Percentiles rank a stretch among this genome's conserved stretches.
Conservation (phyloP, 106 monocot genomes). For the Gastrodia elata region DNA sequence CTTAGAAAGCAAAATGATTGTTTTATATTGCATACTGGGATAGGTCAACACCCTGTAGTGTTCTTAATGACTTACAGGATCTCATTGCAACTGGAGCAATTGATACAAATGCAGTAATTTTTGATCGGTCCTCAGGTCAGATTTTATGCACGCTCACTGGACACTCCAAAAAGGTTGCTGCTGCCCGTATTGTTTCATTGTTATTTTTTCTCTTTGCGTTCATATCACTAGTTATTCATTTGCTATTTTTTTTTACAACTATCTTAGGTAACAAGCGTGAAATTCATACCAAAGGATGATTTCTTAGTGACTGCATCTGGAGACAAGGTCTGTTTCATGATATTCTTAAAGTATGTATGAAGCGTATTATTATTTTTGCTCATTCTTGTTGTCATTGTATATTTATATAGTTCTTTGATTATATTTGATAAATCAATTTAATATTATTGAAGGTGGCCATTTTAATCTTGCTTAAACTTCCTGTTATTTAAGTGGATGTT, state of each 20-base stretch:
- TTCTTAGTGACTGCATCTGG: constrained; percentile 79
- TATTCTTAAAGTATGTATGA: not conserved
- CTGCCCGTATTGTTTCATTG: constrained; percentile 12
- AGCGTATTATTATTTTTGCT: not conserved
- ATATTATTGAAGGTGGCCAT: not conserved
- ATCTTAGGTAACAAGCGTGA: constrained; percentile 75
- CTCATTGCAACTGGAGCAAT: constrained; percentile 83
- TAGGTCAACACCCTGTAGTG: too few species aligned
- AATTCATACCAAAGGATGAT: constrained; percentile 83
- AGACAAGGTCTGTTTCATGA: constrained; percentile 61
- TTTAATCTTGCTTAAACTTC: not conserved
- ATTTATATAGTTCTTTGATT: not conserved
- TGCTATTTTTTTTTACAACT: not conserved
- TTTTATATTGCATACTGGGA: constrained; percentile 9
- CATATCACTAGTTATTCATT: not conserved
- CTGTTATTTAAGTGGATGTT: not conserved
- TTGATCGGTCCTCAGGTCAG: constrained; percentile 75
- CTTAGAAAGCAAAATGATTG: too few species aligned
- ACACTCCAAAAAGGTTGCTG: constrained; percentile 88
- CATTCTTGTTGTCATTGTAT: not conserved
- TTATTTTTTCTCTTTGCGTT: not conserved
- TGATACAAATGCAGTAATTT: constrained; percentile 89
- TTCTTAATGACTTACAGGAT: constrained; percentile 62
- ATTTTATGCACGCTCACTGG: constrained; percentile 80
- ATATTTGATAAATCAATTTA: constrained; percentile 1